These are phyloP conservation scores for Trypethelium eluteriae DNA, from an alignment of 495 filamentous ascomycete genomes.

Conservation along the genomic window DNA sequence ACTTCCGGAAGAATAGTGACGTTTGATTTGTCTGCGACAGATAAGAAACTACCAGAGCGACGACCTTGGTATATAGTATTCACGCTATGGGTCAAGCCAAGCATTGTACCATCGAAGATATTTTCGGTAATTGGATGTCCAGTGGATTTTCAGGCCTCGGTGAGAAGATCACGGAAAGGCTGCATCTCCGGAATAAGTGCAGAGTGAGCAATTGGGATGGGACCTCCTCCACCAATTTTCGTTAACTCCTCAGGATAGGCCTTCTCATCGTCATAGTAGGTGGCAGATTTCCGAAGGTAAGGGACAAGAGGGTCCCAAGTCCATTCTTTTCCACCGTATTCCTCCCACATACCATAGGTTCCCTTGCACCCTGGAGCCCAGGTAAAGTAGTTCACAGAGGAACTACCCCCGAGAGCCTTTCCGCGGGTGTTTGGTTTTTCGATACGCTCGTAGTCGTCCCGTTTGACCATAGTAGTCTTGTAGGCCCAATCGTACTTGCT, in stretches of 20 bases:
- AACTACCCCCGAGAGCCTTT: slow-evolving; percentile 38
- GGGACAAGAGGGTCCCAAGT: not conserved
- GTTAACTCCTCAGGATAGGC: too few species aligned
- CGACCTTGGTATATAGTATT: not conserved
- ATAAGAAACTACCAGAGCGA: not conserved
- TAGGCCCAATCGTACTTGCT: slow-evolving; percentile 54
- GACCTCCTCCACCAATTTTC: too few species aligned
- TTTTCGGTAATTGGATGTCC: not conserved
- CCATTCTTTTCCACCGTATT: not conserved
- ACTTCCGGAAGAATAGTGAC: not conserved
- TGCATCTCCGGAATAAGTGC: not conserved
- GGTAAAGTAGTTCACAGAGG: not conserved
- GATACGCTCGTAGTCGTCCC: slow-evolving; percentile 52
- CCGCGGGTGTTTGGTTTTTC: slow-evolving; percentile 51
- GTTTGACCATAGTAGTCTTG: slow-evolving; percentile 57
- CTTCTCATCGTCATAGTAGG: not conserved
- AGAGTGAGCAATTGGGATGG: not conserved
- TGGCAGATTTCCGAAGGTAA: not conserved
- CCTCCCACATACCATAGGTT: not conserved
- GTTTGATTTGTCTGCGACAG: not conserved
- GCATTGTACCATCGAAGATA: not conserved
- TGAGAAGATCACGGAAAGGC: not conserved
- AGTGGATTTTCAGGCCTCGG: not conserved
- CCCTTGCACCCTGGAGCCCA: not conserved
- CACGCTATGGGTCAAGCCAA: not conserved